A percentile compares a stretch with the other conserved stretches of the same genome.
Conservation (phyloP, 192 early-diverging fungal genomes). For the Entophlyctis luteolus region DNA sequence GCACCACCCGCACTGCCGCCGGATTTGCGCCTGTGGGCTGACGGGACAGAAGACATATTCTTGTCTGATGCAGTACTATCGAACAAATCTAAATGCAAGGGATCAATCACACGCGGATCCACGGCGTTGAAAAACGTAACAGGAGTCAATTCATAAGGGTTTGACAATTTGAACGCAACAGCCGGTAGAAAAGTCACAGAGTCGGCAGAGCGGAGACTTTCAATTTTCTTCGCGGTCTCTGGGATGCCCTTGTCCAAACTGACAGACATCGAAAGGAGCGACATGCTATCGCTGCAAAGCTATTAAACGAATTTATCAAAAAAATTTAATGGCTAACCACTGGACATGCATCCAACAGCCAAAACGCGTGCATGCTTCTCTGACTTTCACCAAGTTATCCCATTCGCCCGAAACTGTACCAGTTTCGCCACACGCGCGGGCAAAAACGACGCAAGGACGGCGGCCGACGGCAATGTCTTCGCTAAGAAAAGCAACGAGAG, state of each 20-base stretch:
- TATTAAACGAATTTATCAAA: no score
- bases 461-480: conserved; percentile 23
- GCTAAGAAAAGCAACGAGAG: not conserved
- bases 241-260: no score
- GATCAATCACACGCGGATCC: conserved; percentile 16
- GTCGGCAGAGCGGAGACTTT: conserved; percentile 10
- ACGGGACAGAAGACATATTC: not conserved
- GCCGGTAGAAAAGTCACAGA: conserved; percentile 4
- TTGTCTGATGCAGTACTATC: no score
- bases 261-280: no score
- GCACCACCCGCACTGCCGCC: conserved; percentile 10
- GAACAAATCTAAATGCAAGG: not conserved
- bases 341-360: conserved; percentile 26
- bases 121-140: conserved; percentile 20
- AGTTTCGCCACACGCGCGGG: not conserved
- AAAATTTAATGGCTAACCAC: no score
- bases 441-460: not conserved
- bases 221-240: no score
- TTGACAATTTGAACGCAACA: conserved; percentile 1
- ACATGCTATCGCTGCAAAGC: no score
- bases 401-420: conserved; percentile 6
- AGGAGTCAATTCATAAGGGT: not conserved
- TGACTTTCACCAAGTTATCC: conserved; percentile 8
- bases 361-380: conserved; percentile 8
- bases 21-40: not conserved